These are phyloP conservation scores for Cercophora samala DNA, from an alignment of 495 filamentous ascomycete species.

Conservation along the genomic window DNA sequence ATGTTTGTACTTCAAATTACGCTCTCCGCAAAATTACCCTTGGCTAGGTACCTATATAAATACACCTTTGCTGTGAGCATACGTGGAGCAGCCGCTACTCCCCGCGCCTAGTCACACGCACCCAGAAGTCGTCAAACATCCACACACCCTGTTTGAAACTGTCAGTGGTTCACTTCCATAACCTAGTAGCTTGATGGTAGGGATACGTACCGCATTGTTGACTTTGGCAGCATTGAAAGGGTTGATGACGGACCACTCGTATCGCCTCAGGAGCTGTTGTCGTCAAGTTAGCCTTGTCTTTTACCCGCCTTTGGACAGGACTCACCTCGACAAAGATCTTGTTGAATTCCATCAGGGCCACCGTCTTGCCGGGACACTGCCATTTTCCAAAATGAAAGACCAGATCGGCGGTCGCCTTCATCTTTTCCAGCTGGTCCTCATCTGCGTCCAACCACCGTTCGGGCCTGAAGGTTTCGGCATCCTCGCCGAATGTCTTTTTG, in stretches of 20 bases:
- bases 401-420: slow-evolving; percentile 36
- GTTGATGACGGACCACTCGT: slow-evolving; percentile 3
- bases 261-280: slow-evolving; percentile 1
- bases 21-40: too few relatives aligned
- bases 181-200: not conserved
- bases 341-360: slow-evolving; percentile 43
- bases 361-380: slow-evolving; percentile 35
- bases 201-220: slow-evolving; percentile 6
- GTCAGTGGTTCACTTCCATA: not conserved
- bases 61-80: not conserved
- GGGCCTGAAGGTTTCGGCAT: slow-evolving; percentile 46
- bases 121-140: slow-evolving; percentile 11
- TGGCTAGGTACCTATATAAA: too few relatives aligned
- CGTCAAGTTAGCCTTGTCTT: not conserved
- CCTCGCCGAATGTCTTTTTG: slow-evolving; percentile 39
- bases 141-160: not conserved
- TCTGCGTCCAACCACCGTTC: slow-evolving; percentile 51
- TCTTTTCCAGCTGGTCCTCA: slow-evolving; percentile 31
- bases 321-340: slow-evolving; percentile 53
- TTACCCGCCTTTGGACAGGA: not conserved
- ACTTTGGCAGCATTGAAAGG: not conserved
- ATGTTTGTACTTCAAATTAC: too few relatives aligned
- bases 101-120: not conserved
- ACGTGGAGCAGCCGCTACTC: not conserved
- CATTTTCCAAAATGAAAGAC: slow-evolving; percentile 39